Evolutionary conservation across 805 yeast genomes (phyloP), one percentile per base, ranked within the genome.

Genomic region (Blastobotrys americana): DNA sequence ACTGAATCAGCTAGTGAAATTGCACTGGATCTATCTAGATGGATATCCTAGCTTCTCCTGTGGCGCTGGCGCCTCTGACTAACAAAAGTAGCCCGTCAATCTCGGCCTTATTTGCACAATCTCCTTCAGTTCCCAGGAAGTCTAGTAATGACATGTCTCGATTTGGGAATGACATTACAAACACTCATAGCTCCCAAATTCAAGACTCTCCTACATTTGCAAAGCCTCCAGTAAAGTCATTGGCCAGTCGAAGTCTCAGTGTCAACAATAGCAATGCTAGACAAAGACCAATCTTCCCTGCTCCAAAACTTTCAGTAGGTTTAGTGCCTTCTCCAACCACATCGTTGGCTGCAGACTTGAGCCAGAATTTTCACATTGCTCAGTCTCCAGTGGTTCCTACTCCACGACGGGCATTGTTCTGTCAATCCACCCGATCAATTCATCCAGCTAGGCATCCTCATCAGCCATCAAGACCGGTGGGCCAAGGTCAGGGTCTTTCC

Each of bases 331-430:
- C 47, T 8, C 35, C 46, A 16, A 52, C 67, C 6, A 45, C 61
- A n/a, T 47, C 59, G 2, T 47, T 63, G 44, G 66, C 67, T 2
- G 65, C 67, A 2, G 68, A 64, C 42, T 50, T 64, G 44, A 56
- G 63, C 16, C 65, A 58, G 50, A 64, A 64, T 50, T 64, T 64
- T 48, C 64, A 58, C 44, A 63, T 64, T 39, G 63, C 52, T 28
- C 47, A 49, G 41, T 55, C 53, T 49, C 61, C 62, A 1, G 52
- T 55, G 5, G 39, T 51, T 8, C 66, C 65, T 1, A 61, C 67
- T 17, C 66, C 66, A 2, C 55, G 65, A 36, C 49, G 66, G 20
- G 48, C 64, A 3, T 54, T 62, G 19, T 53, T 56, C 42, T n/a
- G n/a, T n/a, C n/a, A n/a, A n/a, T n/a, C n/a, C n/a, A n/a, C n/a